Conservation (phyloP, 306 rosid genomes). For the Cicer chorassanicum region DNA sequence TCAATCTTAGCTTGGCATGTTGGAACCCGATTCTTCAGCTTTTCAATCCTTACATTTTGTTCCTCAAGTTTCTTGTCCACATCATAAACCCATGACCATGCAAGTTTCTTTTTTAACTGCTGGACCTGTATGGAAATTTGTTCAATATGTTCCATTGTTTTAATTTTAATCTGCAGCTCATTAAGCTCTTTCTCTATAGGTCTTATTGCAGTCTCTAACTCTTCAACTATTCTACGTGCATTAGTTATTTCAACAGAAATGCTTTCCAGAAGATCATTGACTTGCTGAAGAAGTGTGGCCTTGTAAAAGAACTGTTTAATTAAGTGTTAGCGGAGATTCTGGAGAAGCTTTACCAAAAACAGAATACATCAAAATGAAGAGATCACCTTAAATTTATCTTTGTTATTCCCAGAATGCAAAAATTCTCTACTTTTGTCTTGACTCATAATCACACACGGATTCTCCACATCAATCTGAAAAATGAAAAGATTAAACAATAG, state of each 20-base stretch:
- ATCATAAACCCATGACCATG: conserved; percentile 94
- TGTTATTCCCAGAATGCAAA: conserved; percentile 88
- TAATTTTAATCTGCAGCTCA: conserved; percentile 76
- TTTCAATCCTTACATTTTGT: conserved; percentile 59
- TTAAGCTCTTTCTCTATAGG: conserved; percentile 82
- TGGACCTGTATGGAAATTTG: conserved; percentile 69
- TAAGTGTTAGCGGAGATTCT: conserved; percentile 53
- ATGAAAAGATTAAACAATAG: conserved; percentile 32
- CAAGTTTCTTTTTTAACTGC: conserved; percentile 84
- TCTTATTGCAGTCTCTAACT: conserved; percentile 71
- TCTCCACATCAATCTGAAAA: conserved; percentile 91
- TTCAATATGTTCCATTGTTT: conserved; percentile 81
- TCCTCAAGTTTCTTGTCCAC: conserved; percentile 68
- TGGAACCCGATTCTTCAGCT: conserved; percentile 76
- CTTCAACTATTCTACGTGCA: conserved; percentile 64
- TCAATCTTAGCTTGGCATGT: conserved; percentile 79
- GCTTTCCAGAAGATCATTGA: conserved; percentile 77
- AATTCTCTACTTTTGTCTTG: conserved; percentile 95
- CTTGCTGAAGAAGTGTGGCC: conserved; percentile 98
- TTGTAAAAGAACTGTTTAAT: conserved; percentile 85
- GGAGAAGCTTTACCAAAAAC: conserved; percentile 29
- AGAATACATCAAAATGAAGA: conserved; percentile 31
- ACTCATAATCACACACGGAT: conserved; percentile 93
- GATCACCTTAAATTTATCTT: conserved; percentile 90
- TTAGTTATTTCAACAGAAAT: conserved; percentile 56